Conservation (phyloP, 495 filamentous ascomycete genomes). For the Durotheca rogersii region DNA sequence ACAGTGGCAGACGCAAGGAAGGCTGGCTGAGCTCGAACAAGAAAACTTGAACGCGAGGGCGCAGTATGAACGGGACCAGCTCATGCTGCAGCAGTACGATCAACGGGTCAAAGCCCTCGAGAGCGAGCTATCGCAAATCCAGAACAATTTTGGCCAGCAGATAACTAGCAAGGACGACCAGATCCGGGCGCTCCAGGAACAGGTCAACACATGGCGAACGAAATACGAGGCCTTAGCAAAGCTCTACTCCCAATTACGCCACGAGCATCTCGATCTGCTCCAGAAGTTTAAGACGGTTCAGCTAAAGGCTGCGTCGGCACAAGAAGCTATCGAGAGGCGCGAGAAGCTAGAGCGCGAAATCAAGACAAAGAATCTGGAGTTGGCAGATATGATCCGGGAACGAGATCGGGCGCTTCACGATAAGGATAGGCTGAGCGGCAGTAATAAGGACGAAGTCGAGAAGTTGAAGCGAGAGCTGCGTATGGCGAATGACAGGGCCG, state of each 20-base stretch:
- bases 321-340: slow-evolving; percentile 91
- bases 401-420: slow-evolving; percentile 94
- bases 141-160: slow-evolving; percentile 81
- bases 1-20: slow-evolving; percentile 87
- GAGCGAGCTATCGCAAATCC: slow-evolving; percentile 78
- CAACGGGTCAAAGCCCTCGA: slow-evolving; percentile 89
- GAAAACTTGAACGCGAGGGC: slow-evolving; percentile 92
- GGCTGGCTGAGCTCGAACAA: slow-evolving; percentile 87
- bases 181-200: slow-evolving; percentile 86
- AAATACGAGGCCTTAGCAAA: slow-evolving; percentile 98
- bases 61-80: slow-evolving; percentile 93
- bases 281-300: slow-evolving; percentile 95
- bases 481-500: slow-evolving; percentile 86
- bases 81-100: slow-evolving; percentile 97
- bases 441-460: slow-evolving; percentile 89
- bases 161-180: slow-evolving; percentile 89
- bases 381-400: slow-evolving; percentile 98
- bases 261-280: slow-evolving; percentile 91
- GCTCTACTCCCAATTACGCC: slow-evolving; percentile 91
- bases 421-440: slow-evolving; percentile 77
- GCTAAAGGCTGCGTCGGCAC: slow-evolving; percentile 91
- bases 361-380: slow-evolving; percentile 97
- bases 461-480: slow-evolving; percentile 96
- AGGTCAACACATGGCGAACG: slow-evolving; percentile 92
- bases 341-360: slow-evolving; percentile 96